Base-by-base conservation (phyloP, 1,284 basidiomycete genomes). In the Anthracocystis setariae region DNA sequence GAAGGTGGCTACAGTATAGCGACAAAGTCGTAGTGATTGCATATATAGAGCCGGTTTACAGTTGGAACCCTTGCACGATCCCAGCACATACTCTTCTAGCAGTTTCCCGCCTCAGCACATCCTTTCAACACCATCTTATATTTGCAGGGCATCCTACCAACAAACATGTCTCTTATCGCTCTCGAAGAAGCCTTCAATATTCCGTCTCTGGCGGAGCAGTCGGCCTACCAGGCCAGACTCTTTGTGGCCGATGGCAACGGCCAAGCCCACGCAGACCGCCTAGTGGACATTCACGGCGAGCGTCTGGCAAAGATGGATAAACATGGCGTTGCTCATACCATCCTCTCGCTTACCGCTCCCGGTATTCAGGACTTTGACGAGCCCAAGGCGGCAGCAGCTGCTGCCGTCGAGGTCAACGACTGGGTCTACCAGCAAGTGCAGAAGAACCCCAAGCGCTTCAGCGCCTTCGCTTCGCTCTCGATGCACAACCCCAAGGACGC, bases 401-500 rank as follows among this genome's bases (percentile, higher is more conserved):
- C 70, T 20, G 76, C 76, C 25, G 55, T 48, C 9, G 72, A 73
- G 40, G 74, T 76, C 61, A 76, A 78, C 53, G 67, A 78, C 50
- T 78, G 74, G 73, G 67, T 79, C 24, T 60, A 76, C 37, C 46
- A 66, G 45, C 70, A 82, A 61, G 79, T 81, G 56, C 66, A 76
- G 39, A 52, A 65, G 46, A 78, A 78, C 58, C 54, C 47, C 15
- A 76, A 80, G 65, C 78, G 79, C 10, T 80, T 82, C 70, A 81
- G 80, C 46, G 80, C 79, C 21, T 81, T 82, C 32, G 81, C 81
- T 29, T 77, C 79, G 15, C 73, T 82, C 32, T 78, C 75, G 43
- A 82, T 82, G 81, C 81, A 82, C 70, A 77, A 82, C 58, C 73
- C 81, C 32, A 56, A 78, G 51, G 78, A 81, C 45, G 81, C 81